Base-by-base conservation (phyloP, 495 filamentous ascomycete genomes). In the Tuber aestivum region DNA sequence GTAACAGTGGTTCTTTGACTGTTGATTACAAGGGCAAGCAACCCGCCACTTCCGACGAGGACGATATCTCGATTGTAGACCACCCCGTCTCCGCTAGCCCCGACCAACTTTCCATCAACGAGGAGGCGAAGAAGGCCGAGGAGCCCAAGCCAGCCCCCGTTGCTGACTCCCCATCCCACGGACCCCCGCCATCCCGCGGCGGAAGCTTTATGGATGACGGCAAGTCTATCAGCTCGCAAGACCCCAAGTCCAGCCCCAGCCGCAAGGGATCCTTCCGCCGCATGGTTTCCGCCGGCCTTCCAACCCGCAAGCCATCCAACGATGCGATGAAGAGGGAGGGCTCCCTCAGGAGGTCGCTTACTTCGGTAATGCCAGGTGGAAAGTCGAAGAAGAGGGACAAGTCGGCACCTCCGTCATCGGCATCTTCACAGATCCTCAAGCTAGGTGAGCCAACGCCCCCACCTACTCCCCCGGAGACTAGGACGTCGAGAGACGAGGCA, bases 101-200 rank as follows among this genome's bases (percentile, higher is more conserved):
- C 41, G 80, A 78, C 44, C 78, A 74, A 71, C 41, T 74, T 42
- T 80, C 75, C 23, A 75, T 82, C 45, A 82, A 77, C 41, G 81
- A 81, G 42, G 84, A 83, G n/a, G 75, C 72, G 41, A 81, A 86
- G 74, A 78, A 82, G 41, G 77, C 80, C 2, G 83, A 83, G 32
- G 83, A 83, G n/a, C 74, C 81, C 70, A 76, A 27, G 79, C 80
- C 41, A 75, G 40, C 83, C 73, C 87, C 87, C 70, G 84, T 87
- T 80, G 88, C 88, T 14, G 56, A 65, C 56, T 65, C 56, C 56
- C 75, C 86, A 85, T 79, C 78, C 3, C 70, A 61, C 37, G 78
- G 75, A 41, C 61, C 78, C 61, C 77, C 78, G 32, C n/a, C 56
- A 65, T 65, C 56, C 56, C 56, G 56, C 56, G 56, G 56, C n/a